Base-by-base conservation (phyloP, 495 filamentous ascomycete genomes). In the Friedmanniomyces endolithicus region DNA sequence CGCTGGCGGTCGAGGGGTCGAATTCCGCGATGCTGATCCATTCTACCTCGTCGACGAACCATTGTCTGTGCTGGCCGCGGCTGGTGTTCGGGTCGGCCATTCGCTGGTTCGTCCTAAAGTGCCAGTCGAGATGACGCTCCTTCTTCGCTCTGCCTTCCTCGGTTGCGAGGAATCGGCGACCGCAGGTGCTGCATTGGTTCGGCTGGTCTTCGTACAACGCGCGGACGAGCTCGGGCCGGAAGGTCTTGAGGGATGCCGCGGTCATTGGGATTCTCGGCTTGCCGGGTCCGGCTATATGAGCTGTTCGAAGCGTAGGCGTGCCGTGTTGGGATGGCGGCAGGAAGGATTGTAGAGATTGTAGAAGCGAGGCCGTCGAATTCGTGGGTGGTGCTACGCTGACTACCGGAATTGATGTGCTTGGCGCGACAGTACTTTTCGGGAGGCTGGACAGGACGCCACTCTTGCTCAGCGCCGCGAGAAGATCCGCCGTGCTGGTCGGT, bases 111-210 rank as follows among this genome's bases (percentile, higher is more conserved):
- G 90, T 90, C 27, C 82, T 79, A 72, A 98, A 98, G 67, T 98
- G 92, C 92, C 90, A 97, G 67, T 98, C 92, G 68, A 96, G 77
- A 70, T 98, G 92, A 1, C 85, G 80, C n/a, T 84, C 84, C 70
- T 97, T 97, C 70, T 82, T 83, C 63, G 80, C 78, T 57, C 80
- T 85, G 25, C 88, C 90, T 59, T 87, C 78, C 43, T 86, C 84
- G 23, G 83, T 84, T 20, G 79, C 74, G 31, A 74, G 73, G 65
- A 97, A 98, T 4, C 92, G 83, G 33, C 88, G 81, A 48, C 90
- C 92, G 71, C 92, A 98, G 35, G 90, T 90, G 23, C 80, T 84
- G 67, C 92, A 98, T 57, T 87, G 82, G 54, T 88, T 86, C 6
- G 90, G 85, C 35, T 83, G 76, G 34, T 81, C 74, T 55, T 88